phyloP scores from a whole-genome alignment of 192 early-diverging fungal genomes.

The Backusella luteola region DNA sequence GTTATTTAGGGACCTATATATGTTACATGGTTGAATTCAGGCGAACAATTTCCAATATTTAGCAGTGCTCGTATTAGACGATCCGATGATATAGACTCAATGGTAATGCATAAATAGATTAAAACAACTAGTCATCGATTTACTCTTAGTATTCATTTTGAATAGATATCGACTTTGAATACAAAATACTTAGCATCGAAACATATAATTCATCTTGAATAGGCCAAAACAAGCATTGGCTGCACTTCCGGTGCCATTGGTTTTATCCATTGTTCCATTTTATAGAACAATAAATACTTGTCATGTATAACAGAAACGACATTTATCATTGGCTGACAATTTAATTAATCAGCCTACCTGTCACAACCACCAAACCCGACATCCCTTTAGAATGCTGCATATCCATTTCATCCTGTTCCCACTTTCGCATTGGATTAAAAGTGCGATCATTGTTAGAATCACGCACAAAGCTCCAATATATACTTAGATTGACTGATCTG shows the following conservation, averaged over 20 bases:
- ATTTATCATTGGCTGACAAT: slow-evolving; percentile 38
- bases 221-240: slow-evolving; percentile 91
- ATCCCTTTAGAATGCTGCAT: slow-evolving; percentile 47
- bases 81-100: slow-evolving; percentile 46
- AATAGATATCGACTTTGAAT: slow-evolving; percentile 82
- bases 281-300: slow-evolving; percentile 72
- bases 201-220: slow-evolving; percentile 86
- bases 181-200: slow-evolving; percentile 87
- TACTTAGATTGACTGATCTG: slow-evolving; percentile 88
- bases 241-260: slow-evolving; percentile 86
- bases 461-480: slow-evolving; percentile 94
- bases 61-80: slow-evolving; percentile 55
- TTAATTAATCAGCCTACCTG: slow-evolving; percentile 30
- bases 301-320: background rate
- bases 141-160: background rate
- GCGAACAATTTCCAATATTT: slow-evolving; percentile 58
- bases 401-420: slow-evolving; percentile 53
- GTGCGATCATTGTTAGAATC: slow-evolving; percentile 90
- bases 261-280: slow-evolving; percentile 83
- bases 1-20: slow-evolving; percentile 50
- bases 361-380: slow-evolving; percentile 20
- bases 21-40: slow-evolving; percentile 53
- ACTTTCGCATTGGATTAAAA: slow-evolving; percentile 80
- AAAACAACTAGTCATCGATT: background rate
- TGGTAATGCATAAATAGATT: slow-evolving; percentile 32